Conservation (phyloP, 1,284 basidiomycete genomes). For the Ceratobasidium theobromae region DNA sequence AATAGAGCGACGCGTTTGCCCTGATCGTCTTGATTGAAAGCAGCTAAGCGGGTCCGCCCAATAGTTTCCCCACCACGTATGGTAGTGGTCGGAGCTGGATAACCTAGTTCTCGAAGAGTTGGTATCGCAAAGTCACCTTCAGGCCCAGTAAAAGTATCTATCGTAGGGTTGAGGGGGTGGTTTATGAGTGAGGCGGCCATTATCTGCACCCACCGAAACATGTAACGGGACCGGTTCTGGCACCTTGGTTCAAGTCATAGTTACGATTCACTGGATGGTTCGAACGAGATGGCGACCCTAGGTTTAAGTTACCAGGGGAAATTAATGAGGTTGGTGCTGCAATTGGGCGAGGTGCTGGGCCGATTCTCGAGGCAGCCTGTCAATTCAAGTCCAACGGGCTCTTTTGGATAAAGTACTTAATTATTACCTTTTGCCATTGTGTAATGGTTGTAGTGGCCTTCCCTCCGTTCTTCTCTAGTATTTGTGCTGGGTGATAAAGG, state of each 20-base stretch:
- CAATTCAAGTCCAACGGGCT: slow-evolving; percentile 1
- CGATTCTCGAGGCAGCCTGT: slow-evolving; percentile 41
- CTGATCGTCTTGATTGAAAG: slow-evolving; percentile 45
- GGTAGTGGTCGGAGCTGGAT: slow-evolving; percentile 46
- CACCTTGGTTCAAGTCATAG: slow-evolving; percentile 43
- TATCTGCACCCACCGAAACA: slow-evolving; percentile 40
- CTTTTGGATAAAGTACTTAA: background rate
- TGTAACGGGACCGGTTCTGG: slow-evolving; percentile 40
- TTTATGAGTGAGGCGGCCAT: background rate
- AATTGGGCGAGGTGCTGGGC: slow-evolving; percentile 37
- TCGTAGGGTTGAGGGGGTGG: background rate
- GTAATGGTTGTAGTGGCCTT: slow-evolving; percentile 43
- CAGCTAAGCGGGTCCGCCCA: slow-evolving; percentile 46
- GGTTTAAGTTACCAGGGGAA: slow-evolving; percentile 40
- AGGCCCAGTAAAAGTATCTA: slow-evolving; percentile 48
- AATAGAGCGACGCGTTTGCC: slow-evolving; percentile 47
- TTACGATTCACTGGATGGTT: slow-evolving; percentile 35
- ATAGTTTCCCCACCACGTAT: slow-evolving; percentile 53
- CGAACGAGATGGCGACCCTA: slow-evolving; percentile 34
- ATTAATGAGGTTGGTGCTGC: slow-evolving; percentile 41
- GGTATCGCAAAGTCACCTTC: slow-evolving; percentile 49
- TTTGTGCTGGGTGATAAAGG: slow-evolving; percentile 45
- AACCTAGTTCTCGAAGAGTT: slow-evolving; percentile 50
- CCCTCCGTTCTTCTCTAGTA: slow-evolving; percentile 42
- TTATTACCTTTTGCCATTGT: slow-evolving; percentile 42